Conservation (phyloP, 768 basidiomycete genomes). For the Russula earlei region DNA sequence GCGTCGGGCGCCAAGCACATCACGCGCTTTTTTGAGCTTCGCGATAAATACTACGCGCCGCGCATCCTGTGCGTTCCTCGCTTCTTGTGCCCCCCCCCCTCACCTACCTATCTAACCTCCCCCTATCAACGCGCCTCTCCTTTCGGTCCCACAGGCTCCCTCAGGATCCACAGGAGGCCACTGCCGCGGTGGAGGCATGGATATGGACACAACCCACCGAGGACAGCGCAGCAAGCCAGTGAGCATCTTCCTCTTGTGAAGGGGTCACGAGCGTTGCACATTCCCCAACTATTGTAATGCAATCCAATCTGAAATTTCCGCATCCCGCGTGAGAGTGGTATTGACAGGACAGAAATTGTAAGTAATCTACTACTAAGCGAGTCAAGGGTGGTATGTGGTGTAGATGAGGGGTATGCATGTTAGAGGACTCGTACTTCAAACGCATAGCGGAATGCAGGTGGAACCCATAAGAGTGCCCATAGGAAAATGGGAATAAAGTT, state of each 20-base stretch:
- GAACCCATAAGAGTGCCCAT: constrained; percentile 3
- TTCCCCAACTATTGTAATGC: constrained; percentile 7
- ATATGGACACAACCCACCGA: constrained; percentile 43
- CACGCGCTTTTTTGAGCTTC: constrained; percentile 74
- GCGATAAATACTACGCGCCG: constrained; percentile 76
- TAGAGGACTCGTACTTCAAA: background rate
- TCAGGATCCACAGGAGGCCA: constrained; percentile 56
- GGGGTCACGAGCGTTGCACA: background rate
- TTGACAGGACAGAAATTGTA: background rate
- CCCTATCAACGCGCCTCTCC: too few relatives aligned
- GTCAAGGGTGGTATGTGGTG: background rate
- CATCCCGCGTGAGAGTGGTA: background rate
- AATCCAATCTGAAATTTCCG: constrained; percentile 2
- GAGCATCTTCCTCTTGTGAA: background rate
- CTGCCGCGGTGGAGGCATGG: constrained; percentile 62
- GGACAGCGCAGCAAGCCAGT: background rate
- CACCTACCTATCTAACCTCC: too few relatives aligned
- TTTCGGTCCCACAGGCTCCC: constrained; percentile 46
- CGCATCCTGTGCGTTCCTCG: constrained; percentile 52
- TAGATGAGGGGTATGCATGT: constrained; percentile 9
- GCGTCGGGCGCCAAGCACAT: constrained; percentile 54
- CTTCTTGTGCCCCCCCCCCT: background rate
- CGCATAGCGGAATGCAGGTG: background rate
- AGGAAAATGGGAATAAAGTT: background rate
- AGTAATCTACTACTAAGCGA: too few relatives aligned